Percentiles rank a stretch among this genome's conserved stretches.
phyloP scores from a whole-genome alignment of 495 filamentous ascomycete genomes.

The Xylaria nigripes region DNA sequence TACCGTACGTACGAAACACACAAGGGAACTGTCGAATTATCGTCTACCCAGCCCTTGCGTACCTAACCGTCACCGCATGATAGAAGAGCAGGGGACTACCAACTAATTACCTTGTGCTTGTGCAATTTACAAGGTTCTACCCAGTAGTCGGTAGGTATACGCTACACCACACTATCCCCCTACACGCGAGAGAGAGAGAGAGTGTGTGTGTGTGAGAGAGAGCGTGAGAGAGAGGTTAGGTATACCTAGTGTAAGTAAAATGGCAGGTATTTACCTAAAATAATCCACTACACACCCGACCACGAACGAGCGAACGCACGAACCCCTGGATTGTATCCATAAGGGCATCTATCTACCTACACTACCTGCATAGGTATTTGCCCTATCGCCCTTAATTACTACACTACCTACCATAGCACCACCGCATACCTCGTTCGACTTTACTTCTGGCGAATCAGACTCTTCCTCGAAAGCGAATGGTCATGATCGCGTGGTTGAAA shows the following conservation, averaged over 20 bases:
- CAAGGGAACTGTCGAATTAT: not conserved
- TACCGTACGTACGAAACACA: constrained; percentile 8
- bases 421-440: not conserved
- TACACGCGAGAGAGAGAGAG: too few species aligned
- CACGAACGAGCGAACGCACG: not conserved
- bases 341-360: constrained; percentile 1
- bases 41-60: not conserved
- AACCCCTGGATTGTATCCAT: constrained; percentile 11
- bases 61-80: not conserved
- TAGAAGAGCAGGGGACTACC: not conserved
- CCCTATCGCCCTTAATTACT: not conserved
- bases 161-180: too few species aligned
- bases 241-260: too few species aligned
- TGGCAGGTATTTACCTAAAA: not conserved
- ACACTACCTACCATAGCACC: not conserved
- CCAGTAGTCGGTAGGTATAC: not conserved
- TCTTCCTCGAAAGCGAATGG: not conserved
- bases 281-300: too few species aligned
- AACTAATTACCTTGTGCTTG: not conserved
- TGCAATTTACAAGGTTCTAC: not conserved
- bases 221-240: too few species aligned
- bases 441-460: not conserved
- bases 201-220: too few species aligned
- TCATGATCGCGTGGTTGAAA: not conserved
- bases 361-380: not conserved